phyloP scores from a whole-genome alignment of 2,329 filamentous ascomycete genomes.

The Curvularia sp. region DNA sequence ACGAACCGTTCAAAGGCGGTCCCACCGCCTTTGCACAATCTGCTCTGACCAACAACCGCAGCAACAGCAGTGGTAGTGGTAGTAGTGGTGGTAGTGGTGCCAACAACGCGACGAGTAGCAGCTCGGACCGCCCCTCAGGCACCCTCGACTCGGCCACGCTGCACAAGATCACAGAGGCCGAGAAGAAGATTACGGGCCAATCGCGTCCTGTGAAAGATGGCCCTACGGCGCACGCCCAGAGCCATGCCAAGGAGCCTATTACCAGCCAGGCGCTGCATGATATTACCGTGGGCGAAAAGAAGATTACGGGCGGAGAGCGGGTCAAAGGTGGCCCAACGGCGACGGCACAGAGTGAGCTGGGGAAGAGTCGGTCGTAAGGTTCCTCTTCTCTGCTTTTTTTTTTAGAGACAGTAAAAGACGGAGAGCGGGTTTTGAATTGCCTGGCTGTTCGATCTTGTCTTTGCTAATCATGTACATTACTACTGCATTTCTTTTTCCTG shows the following conservation, averaged over 20 bases:
- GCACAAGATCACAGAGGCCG: slow-evolving; percentile 40
- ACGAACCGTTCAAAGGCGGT: slow-evolving; percentile 46
- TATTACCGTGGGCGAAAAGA: slow-evolving; percentile 46
- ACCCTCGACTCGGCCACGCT: slow-evolving; percentile 38
- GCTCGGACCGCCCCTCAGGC: slow-evolving; percentile 11
- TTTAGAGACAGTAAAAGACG: too few species aligned
- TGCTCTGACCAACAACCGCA: slow-evolving; percentile 8
- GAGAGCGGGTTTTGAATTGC: too few species aligned
- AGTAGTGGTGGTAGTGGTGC: too few species aligned
- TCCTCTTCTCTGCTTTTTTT: neutral
- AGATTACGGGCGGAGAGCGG: slow-evolving; percentile 43
- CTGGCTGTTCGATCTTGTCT: neutral
- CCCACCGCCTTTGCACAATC: slow-evolving; percentile 52
- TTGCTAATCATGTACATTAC: neutral
- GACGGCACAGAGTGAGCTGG: slow-evolving; percentile 44
- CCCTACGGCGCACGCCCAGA: slow-evolving; percentile 42
- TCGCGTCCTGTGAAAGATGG: slow-evolving; percentile 31
- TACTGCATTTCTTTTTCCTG: neutral
- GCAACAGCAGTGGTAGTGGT: neutral
- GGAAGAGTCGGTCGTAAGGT: slow-evolving; percentile 31
- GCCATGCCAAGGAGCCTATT: slow-evolving; percentile 40
- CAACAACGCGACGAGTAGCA: neutral
- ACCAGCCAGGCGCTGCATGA: slow-evolving; percentile 42
- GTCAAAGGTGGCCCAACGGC: slow-evolving; percentile 43
- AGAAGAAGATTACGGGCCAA: slow-evolving; percentile 39